Evolutionary conservation across 2,329 filamentous ascomycete species (phyloP).

Genomic region (Corynespora cassiicola): DNA sequence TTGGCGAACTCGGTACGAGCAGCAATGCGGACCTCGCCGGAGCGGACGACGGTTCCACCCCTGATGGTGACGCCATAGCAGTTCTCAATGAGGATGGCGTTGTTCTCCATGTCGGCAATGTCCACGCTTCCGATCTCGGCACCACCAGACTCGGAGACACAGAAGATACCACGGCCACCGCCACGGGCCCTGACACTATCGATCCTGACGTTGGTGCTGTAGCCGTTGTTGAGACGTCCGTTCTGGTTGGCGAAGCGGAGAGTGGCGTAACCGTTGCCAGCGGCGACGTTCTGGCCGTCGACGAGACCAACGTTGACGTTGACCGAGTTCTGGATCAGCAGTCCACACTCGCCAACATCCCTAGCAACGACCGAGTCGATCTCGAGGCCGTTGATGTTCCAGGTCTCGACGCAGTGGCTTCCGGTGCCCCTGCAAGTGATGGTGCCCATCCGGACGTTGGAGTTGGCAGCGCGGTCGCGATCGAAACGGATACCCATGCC

Average conservation of each 20-base stretch:
- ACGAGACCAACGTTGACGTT: slow-evolving; percentile 62
- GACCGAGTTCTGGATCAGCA: slow-evolving; percentile 62
- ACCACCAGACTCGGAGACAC: slow-evolving; percentile 63
- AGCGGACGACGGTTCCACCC: slow-evolving; percentile 60
- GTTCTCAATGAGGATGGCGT: slow-evolving; percentile 65
- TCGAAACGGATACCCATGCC: slow-evolving; percentile 66
- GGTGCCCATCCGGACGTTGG: slow-evolving; percentile 60
- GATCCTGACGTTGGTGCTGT: slow-evolving; percentile 60
- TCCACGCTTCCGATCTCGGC: slow-evolving; percentile 58
- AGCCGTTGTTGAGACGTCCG: slow-evolving; percentile 58
- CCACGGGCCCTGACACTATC: slow-evolving; percentile 63
- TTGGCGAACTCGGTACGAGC: slow-evolving; percentile 63
- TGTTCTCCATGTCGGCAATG: slow-evolving; percentile 61
- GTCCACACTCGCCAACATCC: slow-evolving; percentile 62
- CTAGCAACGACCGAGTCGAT: slow-evolving; percentile 61
- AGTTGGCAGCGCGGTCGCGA: slow-evolving; percentile 59
- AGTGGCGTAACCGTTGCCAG: slow-evolving; percentile 62
- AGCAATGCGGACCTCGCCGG: slow-evolving; percentile 62
- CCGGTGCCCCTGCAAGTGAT: slow-evolving; percentile 61
- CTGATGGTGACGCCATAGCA: slow-evolving; percentile 63
- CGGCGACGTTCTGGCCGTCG: slow-evolving; percentile 62
- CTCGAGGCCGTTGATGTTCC: slow-evolving; percentile 63
- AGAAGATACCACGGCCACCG: slow-evolving; percentile 64
- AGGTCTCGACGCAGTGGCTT: slow-evolving; percentile 65
- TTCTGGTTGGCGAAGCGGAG: slow-evolving; percentile 65